Base-by-base conservation (phyloP, 371 early-diverging fungal species). In the Gilbertella persicaria region DNA sequence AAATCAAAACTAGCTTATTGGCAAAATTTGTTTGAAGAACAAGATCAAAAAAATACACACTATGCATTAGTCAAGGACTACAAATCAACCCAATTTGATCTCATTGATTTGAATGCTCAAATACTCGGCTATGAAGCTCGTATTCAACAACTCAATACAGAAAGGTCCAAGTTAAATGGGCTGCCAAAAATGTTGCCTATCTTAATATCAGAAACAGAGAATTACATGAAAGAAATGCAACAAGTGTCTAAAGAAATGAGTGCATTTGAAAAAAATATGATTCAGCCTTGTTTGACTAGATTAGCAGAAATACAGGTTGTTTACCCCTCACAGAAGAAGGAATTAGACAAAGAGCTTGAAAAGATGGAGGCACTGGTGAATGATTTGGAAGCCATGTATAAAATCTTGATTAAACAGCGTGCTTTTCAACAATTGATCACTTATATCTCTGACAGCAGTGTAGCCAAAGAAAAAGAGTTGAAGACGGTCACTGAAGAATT, bases 111-210 rank as follows among this genome's bases (percentile, higher is more conserved):
- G 3, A 50, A 14, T 17, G 52, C 58, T 20, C 58, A 63, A 30
- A 54, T 63, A 6, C 37, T 50, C 9, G 64, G 64, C 3, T 54
- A 38, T n/a, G 26, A 50, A n/a, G 50, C 53, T 10, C 44, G 47
- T 7, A 50, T 66, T 6, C 40, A 42, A 4, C 7, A 26, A 3
- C 20, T 66, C 13, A 29, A 58, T 7, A 45, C 24, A 14, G 58
- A 61, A 10, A 26, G 21, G 21, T 21, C 29, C 3, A 62, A 29
- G n/a, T 10, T 57, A 17, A 62, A 62, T 24, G 24, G 44, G 1
- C 39, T 62, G 23, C 58, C 62, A n/a, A 52, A 62, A 19, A 26
- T 50, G 6, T 14, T 50, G 21, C 53, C 62, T 5, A 51, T 58
- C 6, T 14, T 66, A 10, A 50, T 21, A 50, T 42, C 58, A 12